These are phyloP conservation scores for Boeremia exigua DNA, from an alignment of 2,329 filamentous ascomycete genomes.

Conservation along the genomic window DNA sequence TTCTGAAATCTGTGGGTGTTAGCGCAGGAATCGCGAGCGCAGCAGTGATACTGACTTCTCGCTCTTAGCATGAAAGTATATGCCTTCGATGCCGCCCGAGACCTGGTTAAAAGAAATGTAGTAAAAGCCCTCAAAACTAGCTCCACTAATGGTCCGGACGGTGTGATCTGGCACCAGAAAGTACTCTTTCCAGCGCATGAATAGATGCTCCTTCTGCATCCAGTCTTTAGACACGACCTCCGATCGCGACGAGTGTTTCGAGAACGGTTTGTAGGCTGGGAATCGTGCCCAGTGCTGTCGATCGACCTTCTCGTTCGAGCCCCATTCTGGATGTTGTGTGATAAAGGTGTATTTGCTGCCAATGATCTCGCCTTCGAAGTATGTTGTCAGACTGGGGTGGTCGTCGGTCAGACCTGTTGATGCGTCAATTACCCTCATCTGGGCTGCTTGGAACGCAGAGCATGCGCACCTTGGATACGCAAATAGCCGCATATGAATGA, in stretches of 20 bases:
- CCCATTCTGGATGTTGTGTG: slow-evolving; percentile 89
- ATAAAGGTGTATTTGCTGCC: slow-evolving; percentile 93
- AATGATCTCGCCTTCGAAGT: slow-evolving; percentile 98
- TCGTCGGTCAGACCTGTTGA: slow-evolving; percentile 83
- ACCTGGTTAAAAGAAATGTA: slow-evolving; percentile 99
- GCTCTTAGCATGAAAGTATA: slow-evolving; percentile 98
- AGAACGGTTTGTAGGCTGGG: slow-evolving; percentile 80
- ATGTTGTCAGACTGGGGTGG: slow-evolving; percentile 96
- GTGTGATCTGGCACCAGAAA: slow-evolving; percentile 95
- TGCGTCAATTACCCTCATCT: slow-evolving; percentile 22
- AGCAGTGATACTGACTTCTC: slow-evolving; percentile 74
- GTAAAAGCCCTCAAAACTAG: slow-evolving; percentile 98
- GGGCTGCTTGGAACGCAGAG: background rate
- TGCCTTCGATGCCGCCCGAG: slow-evolving; percentile 83
- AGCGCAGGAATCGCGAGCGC: slow-evolving; percentile 8
- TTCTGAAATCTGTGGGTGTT: slow-evolving; percentile 77
- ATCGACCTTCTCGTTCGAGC: slow-evolving; percentile 88
- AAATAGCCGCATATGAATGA: slow-evolving; percentile 95
- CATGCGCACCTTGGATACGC: slow-evolving; percentile 82
- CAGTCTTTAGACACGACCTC: slow-evolving; percentile 71
- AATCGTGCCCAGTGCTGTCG: slow-evolving; percentile 94
- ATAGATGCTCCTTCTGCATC: slow-evolving; percentile 83
- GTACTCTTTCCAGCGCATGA: slow-evolving; percentile 99
- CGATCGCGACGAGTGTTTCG: slow-evolving; percentile 64
- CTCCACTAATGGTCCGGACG: slow-evolving; percentile 87